phyloP scores from a whole-genome alignment of 192 early-diverging fungal genomes.

The Backusella westeae region DNA sequence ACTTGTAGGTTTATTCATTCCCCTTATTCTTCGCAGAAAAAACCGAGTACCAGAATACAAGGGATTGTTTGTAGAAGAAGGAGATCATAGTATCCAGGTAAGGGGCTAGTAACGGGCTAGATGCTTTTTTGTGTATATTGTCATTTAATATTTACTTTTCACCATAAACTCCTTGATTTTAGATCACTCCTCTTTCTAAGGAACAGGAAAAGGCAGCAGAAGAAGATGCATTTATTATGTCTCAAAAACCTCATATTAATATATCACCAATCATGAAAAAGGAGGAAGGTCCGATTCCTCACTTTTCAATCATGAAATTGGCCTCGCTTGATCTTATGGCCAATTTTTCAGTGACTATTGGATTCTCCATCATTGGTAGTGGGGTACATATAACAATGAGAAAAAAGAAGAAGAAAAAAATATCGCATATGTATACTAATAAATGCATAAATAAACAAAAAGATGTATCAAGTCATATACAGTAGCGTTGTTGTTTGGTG shows the following conservation, averaged over 20 bases:
- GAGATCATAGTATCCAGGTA: background rate
- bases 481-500: slow-evolving; percentile 63
- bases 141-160: background rate
- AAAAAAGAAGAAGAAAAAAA: background rate
- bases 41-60: slow-evolving; percentile 12
- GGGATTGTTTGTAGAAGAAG: slow-evolving; percentile 8
- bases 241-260: slow-evolving; percentile 4
- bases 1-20: slow-evolving; percentile 39
- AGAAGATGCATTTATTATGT: slow-evolving; percentile 6
- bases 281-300: slow-evolving; percentile 31
- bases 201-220: background rate
- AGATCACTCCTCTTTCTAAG: slow-evolving; percentile 2
- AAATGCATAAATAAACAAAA: slow-evolving; percentile 2
- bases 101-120: background rate
- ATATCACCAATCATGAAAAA: slow-evolving; percentile 3
- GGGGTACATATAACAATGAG: slow-evolving; percentile 34
- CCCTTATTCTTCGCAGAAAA: slow-evolving; percentile 13
- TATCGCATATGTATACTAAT: background rate
- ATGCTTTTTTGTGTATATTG: background rate
- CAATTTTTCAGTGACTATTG: slow-evolving; percentile 53
- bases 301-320: slow-evolving; percentile 28
- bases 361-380: slow-evolving; percentile 56
- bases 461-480: slow-evolving; percentile 66
- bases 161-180: slow-evolving; percentile 8
- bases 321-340: slow-evolving; percentile 50